Base-by-base conservation (phyloP, 768 basidiomycete genomes). In the Suillus brevipes region DNA sequence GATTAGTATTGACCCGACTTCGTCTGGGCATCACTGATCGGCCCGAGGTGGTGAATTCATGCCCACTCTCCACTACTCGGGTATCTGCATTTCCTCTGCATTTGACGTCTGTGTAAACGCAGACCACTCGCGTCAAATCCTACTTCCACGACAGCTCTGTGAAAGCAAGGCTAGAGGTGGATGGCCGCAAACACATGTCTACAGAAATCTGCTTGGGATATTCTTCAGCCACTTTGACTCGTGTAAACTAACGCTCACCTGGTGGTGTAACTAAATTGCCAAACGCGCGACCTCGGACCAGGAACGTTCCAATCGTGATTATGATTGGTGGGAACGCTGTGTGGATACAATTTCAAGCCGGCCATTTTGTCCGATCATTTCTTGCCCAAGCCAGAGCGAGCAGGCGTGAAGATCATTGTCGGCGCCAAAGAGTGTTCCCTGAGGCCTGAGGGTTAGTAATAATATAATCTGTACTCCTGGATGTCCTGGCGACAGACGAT, bases 401-500 rank as follows among this genome's bases (percentile, higher is more conserved):
- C n/a, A n/a, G 23, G 16, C 20, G 12, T n/a, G 31, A 36, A 55
- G 10, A 55, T 36, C 12, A 10, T 25, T 25, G 37, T 20, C 38
- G 38, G 13, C 5, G 25, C 38, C 18, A 25, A 25, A 25, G 25
- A 10, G 6, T 38, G 23, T 38, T 10, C 28, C 50, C 50, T 52
- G 50, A 16, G 25, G 31, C 31, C 31, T 31, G 31, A 31, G 31
- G 53, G 34, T 2, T 5, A 55, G 34, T n/a, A n/a, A 56, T 56
- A 4, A 57, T 23, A 23, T 18, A 34, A 34, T 34, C 10, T 34
- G 31, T 53, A 12, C 52, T 58, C 57, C 23, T 40, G 57, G 57
- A 18, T 38, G 57, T 40, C 57, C 37, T 58, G 38, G 9, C 57
- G 37, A 59, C 40, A 40, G 38, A 58, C 37, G 57, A 38, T 58